Evolutionary conservation across 805 yeast species (phyloP).

Genomic region (Candida hispaniensis): DNA sequence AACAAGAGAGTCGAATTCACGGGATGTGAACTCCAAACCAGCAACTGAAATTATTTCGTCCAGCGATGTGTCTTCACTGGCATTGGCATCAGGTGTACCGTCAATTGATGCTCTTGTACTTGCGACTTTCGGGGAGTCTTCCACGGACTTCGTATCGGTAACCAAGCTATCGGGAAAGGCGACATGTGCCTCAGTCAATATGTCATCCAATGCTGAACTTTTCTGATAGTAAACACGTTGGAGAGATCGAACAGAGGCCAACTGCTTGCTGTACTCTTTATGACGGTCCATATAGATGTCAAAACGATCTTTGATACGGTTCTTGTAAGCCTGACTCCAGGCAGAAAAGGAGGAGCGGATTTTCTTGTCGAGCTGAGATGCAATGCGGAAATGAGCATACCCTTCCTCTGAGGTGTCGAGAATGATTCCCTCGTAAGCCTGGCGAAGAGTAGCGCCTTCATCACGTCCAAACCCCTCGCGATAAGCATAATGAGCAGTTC

Average conservation of each 20-base stretch:
- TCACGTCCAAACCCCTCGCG: constrained; percentile 36
- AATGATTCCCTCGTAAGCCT: constrained; percentile 44
- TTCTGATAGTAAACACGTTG: constrained; percentile 58
- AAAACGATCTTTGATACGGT: constrained; percentile 48
- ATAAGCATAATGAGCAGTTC: constrained; percentile 31
- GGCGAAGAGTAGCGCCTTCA: constrained; percentile 50
- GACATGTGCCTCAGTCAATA: constrained; percentile 4
- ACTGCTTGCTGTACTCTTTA: constrained; percentile 38
- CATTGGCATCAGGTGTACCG: too few species aligned
- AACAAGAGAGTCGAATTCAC: constrained; percentile 35
- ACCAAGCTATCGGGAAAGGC: too few species aligned
- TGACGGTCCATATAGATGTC: constrained; percentile 39
- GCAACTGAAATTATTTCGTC: constrained; percentile 22
- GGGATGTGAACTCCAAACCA: constrained; percentile 28
- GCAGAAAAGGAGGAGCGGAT: constrained; percentile 57
- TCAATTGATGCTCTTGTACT: too few species aligned
- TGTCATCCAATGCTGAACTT: constrained; percentile 57
- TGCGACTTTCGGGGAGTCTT: background rate
- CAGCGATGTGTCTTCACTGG: background rate
- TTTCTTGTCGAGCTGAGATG: constrained; percentile 42
- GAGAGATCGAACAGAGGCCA: constrained; percentile 37
- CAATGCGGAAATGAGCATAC: constrained; percentile 43
- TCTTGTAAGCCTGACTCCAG: constrained; percentile 62
- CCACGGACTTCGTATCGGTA: too few species aligned
- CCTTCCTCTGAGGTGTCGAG: constrained; percentile 46